Evolutionary conservation across 164 flowering plant species (phyloP), one percentile per base, ranked within the genome.

Genomic region (Vitis labrusca): DNA sequence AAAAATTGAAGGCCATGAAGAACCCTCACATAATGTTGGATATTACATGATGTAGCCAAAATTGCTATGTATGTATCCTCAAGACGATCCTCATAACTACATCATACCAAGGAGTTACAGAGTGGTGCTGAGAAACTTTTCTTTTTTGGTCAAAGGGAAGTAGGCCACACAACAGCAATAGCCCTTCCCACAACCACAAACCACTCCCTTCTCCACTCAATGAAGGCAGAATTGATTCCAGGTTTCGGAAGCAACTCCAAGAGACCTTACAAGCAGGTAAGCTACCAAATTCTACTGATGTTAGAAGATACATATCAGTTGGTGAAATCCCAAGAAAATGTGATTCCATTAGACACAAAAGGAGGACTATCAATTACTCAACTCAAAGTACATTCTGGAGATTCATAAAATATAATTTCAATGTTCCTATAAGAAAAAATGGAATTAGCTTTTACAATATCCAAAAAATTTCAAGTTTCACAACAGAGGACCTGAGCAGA

Each of bases 401-500:
- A 37, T 37, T 37, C 44, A 37, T 37, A 37, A 37, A 37, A 37
- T 37, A 37, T 37, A 37, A 37, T 37, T 6, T 37, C 44, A 37
- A 5, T 37, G 44, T 37, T 37, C 44, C 44, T 37, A 37, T 37
- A 37, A 37, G 6, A 37, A 37, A 37, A 37, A 37, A 37, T 6
- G 44, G 44, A 37, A 37, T 3, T 37, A 37, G 1, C 44, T 37
- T 6, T n/a, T 12, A 48, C 50, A 19, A 11, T 57, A 57, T 13
- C 11, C 5, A 30, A 6, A 59, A 10, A 48, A 23, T 23, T 37
- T 37, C 7, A 37, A 37, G 44, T 37, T 37, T 27, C 10, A 62
- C 5, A 64, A 29, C 12, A 13, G 61, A 19, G 16, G 48, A 71
- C 52, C 32, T 63, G 49, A 12, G 50, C 78, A 72, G 50, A 93